Evolutionary conservation across 2,329 filamentous ascomycete genomes (phyloP).

Genomic region (Paecilomyces dactylethromorphus): DNA sequence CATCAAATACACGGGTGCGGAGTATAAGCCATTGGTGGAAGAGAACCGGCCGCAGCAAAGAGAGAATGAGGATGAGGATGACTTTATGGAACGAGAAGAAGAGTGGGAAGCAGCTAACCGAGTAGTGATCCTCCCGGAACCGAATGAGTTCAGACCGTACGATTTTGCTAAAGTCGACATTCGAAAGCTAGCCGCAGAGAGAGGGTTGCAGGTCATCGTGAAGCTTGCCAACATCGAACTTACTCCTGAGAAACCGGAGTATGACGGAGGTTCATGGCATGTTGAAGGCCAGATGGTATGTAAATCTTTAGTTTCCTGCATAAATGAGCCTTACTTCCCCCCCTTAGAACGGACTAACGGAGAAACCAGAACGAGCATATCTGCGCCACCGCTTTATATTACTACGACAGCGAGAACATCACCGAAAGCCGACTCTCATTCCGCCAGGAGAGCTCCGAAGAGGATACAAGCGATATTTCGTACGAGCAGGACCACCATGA

Average conservation of each 20-base stretch:
- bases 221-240: conserved; percentile 57
- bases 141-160: conserved; percentile 9
- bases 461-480: not conserved
- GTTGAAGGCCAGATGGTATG: conserved; percentile 39
- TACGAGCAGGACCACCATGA: conserved; percentile 4
- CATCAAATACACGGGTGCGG: conserved; percentile 10
- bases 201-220: conserved; percentile 54
- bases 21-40: conserved; percentile 5
- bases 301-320: not conserved
- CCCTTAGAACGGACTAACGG: no score
- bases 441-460: conserved; percentile 27
- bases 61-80: not conserved
- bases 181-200: conserved; percentile 8
- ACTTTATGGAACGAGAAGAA: not conserved
- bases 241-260: conserved; percentile 48
- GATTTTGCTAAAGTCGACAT: not conserved
- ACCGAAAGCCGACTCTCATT: conserved; percentile 49
- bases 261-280: conserved; percentile 33
- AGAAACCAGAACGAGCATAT: conserved; percentile 54
- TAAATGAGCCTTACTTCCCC: no score
- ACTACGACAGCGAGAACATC: conserved; percentile 58
- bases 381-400: conserved; percentile 58
- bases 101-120: not conserved
- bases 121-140: conserved; percentile 3
- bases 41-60: not conserved